Evolutionary conservation across 345 rosid genomes (phyloP), one percentile per base, ranked within the genome.

Genomic region (Aquilaria sinensis): DNA sequence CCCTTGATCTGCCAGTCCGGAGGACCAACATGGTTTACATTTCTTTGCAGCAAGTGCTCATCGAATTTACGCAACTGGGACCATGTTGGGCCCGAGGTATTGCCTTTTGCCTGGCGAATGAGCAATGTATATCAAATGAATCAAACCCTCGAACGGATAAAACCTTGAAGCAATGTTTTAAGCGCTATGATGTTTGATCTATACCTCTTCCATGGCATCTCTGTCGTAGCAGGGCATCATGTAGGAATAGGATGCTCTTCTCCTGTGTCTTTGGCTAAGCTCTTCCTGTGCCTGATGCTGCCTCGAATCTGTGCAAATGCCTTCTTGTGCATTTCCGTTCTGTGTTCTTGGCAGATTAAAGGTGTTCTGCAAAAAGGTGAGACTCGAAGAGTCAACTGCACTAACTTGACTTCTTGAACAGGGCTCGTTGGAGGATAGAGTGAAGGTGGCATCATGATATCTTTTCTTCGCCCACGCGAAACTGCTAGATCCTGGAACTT

Each of bases 401-500:
- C 83, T 77, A 51, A 80, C 10, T 57, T 80, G 81, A 62, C 86
- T 82, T 50, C 57, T 68, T 46, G 81, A 71, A 64, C 72, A 63
- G 0, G 81, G 78, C 56, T 59, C 79, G 58, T 70, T 64, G 64
- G 67, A 81, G 2, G 90, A 82, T 54, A 85, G 63, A 45, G 88
- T 66, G 3, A 88, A 75, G 23, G 53, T 30, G n/a, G 75, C 64
- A 66, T 88, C 82, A 47, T 80, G 82, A 64, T 75, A 71, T 6
- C 58, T 70, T 66, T 66, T 78, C 72, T 79, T 80, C 0, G 81
- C 83, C 90, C 86, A 80, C 4, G 88, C 67, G 51, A 82, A 83
- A 15, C 85, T 80, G 29, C 80, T 78, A 3, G 89, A 74, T 53
- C 72, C 81, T 13, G 81, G 65, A 51, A 77, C 66, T 71, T 70